phyloP scores from a whole-genome alignment of 225 moss, liverwort and hornwort genomes.

The Marchantia polymorpha region DNA sequence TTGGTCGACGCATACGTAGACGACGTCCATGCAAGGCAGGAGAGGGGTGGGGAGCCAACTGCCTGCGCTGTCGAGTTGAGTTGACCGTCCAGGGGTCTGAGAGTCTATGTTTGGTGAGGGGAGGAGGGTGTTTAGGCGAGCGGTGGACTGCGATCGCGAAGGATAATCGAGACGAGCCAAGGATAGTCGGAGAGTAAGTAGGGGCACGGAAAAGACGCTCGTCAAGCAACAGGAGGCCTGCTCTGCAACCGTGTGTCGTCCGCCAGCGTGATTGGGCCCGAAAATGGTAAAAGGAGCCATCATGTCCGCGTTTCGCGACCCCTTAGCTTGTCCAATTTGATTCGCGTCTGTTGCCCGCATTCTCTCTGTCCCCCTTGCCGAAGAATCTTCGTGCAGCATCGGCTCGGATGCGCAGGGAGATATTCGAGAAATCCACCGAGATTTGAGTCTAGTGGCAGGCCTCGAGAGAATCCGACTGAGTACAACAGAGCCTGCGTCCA shows the following conservation, averaged over 20 bases:
- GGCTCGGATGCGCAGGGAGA: background rate
- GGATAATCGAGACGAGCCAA: background rate
- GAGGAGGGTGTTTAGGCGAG: background rate
- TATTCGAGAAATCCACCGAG: background rate
- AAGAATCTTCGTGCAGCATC: background rate
- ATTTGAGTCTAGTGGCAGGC: background rate
- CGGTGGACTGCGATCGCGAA: background rate
- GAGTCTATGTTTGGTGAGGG: background rate
- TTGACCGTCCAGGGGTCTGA: background rate
- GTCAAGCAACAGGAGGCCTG: background rate
- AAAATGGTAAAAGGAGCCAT: background rate
- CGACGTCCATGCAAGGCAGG: background rate
- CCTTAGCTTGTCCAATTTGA: background rate
- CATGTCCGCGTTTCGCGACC: background rate
- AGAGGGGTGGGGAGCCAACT: background rate
- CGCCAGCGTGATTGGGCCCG: background rate
- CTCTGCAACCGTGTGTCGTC: background rate
- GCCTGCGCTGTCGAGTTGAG: background rate
- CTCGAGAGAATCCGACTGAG: background rate
- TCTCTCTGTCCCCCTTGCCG: background rate
- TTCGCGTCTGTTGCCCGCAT: background rate
- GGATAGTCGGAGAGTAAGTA: background rate
- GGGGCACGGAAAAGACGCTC: background rate
- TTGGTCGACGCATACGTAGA: background rate
- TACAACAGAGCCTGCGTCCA: background rate